phyloP scores from a whole-genome alignment of 2,329 filamentous ascomycete genomes.

The Colletotrichum australisinense region DNA sequence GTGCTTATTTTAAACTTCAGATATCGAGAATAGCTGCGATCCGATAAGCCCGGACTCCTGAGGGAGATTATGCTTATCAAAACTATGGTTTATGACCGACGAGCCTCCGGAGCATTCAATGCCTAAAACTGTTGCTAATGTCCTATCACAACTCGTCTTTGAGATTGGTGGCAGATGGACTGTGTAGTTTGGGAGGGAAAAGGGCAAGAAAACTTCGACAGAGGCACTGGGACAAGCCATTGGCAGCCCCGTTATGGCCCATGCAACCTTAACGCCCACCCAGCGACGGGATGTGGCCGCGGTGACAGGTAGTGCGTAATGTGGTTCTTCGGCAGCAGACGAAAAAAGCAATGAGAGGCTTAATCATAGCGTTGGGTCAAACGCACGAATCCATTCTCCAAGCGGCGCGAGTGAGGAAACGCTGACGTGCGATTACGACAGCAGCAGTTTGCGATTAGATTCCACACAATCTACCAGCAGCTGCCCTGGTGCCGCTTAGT shows the following conservation, averaged over 20 bases:
- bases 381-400: background rate
- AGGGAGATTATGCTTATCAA: background rate
- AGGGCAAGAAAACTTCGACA: background rate
- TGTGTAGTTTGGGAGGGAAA: too few species aligned
- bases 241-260: background rate
- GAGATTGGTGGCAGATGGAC: background rate
- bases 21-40: background rate
- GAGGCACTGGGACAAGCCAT: background rate
- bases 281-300: conserved; percentile 17
- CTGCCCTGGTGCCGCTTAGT: background rate
- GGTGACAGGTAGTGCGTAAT: conserved; percentile 7
- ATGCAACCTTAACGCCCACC: conserved; percentile 28
- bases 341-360: conserved; percentile 27
- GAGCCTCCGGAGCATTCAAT: background rate
- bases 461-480: background rate
- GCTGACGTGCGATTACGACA: background rate
- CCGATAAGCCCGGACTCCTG: background rate
- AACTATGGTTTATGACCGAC: background rate
- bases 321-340: background rate
- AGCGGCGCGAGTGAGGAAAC: background rate
- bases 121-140: background rate
- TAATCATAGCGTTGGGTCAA: background rate
- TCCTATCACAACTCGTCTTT: background rate
- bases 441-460: background rate
- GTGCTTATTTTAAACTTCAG: background rate